Evolutionary conservation across 345 rosid genomes (phyloP).

Genomic region (Eucalyptus fibrosa): DNA sequence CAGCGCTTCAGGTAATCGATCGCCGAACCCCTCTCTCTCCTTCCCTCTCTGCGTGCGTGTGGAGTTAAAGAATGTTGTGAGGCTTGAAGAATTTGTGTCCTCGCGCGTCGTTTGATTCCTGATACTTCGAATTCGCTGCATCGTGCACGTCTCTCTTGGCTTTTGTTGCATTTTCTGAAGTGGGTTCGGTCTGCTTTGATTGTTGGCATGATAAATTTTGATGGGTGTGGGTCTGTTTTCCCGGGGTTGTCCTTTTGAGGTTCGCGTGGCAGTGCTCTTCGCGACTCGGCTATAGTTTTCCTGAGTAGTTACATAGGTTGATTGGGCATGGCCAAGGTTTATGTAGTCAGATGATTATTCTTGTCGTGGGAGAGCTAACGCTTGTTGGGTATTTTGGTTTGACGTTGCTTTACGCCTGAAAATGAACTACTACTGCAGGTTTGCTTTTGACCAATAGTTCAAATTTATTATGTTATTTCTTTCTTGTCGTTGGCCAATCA

Average conservation of each 20-base stretch:
- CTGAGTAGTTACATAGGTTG: background rate
- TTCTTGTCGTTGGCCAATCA: background rate
- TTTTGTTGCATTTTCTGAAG: background rate
- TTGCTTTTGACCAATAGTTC: background rate
- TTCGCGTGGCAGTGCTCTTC: accelerated
- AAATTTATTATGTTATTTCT: background rate
- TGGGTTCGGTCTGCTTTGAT: background rate
- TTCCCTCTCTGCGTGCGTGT: background rate
- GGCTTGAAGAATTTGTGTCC: background rate
- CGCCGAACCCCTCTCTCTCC: background rate
- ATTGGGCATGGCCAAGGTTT: background rate
- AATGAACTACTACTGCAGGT: background rate
- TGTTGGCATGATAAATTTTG: background rate
- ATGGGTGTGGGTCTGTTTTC: background rate
- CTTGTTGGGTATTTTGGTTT: background rate
- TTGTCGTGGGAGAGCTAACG: background rate
- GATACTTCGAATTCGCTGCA: background rate
- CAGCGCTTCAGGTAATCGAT: background rate
- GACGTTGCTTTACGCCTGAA: background rate
- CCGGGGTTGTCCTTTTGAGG: background rate
- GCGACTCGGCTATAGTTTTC: background rate
- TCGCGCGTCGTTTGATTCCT: background rate
- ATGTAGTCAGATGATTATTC: accelerated
- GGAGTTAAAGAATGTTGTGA: background rate
- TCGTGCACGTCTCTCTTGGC: background rate